phyloP scores from a whole-genome alignment of 2,329 filamentous ascomycete species.

The Claviceps sp. region DNA sequence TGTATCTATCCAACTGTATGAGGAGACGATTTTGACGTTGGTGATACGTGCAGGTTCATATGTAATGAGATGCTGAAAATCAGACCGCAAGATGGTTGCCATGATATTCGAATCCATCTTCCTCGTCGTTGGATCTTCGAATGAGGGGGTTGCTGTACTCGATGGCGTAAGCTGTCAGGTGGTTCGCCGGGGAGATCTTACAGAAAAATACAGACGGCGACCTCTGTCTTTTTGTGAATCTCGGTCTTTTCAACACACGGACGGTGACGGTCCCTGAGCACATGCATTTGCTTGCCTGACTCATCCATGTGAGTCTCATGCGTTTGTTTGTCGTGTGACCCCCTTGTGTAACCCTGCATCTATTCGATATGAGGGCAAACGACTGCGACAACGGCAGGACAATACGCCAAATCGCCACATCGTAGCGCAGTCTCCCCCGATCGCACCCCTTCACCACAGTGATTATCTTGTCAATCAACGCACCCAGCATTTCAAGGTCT shows the following conservation, averaged over 20 bases:
- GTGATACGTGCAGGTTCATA: conserved; percentile 16
- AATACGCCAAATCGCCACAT: neutral
- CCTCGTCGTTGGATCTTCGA: neutral
- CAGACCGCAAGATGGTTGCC: neutral
- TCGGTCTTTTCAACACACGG: too few relatives aligned
- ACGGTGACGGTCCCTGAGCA: too few relatives aligned
- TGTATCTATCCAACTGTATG: conserved; percentile 36
- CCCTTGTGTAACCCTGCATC: too few relatives aligned
- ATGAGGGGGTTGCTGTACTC: too few relatives aligned
- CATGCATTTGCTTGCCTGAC: too few relatives aligned
- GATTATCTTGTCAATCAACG: conserved; percentile 15
- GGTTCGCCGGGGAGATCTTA: neutral
- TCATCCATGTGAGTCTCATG: too few relatives aligned
- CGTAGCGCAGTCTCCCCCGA: neutral
- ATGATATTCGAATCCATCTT: neutral
- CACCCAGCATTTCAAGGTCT: conserved; percentile 17
- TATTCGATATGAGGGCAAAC: too few relatives aligned
- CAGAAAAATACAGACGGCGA: neutral
- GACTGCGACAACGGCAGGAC: too few relatives aligned
- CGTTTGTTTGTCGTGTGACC: too few relatives aligned
- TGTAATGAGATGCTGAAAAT: neutral
- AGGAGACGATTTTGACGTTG: conserved; percentile 26
- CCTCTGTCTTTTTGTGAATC: too few relatives aligned
- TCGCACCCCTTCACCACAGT: neutral
- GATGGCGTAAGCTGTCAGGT: neutral